Evolutionary conservation across 345 rosid species (phyloP).

Genomic region (Isatis tinctoria): DNA sequence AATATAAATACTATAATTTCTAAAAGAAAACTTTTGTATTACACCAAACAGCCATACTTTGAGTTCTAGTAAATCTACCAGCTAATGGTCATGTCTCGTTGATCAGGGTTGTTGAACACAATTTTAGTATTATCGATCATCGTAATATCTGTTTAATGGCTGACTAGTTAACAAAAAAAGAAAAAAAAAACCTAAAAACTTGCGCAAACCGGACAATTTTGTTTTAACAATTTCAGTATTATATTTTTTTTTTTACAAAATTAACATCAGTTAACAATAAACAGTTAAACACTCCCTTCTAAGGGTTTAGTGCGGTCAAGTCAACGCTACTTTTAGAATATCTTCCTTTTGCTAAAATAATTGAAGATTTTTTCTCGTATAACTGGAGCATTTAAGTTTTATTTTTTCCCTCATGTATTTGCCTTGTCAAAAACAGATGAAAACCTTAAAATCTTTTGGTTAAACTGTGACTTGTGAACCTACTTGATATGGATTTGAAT

Average conservation of each 20-base stretch:
- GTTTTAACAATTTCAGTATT: neutral
- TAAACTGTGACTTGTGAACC: neutral
- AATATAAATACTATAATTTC: no score
- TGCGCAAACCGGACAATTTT: neutral
- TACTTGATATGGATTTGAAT: neutral
- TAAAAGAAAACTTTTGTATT: no score
- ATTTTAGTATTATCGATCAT: neutral
- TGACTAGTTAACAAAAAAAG: no score
- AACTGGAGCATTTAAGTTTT: neutral
- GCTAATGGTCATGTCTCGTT: neutral
- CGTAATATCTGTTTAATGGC: neutral
- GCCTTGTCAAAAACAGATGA: neutral
- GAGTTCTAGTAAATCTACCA: no score
- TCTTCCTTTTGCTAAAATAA: no score
- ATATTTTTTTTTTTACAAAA: no score
- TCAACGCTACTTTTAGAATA: neutral
- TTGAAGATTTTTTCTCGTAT: no score
- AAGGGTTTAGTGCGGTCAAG: neutral
- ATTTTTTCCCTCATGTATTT: neutral
- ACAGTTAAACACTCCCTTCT: neutral
- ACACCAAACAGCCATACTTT: neutral
- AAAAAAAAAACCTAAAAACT: neutral
- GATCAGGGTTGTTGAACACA: neutral
- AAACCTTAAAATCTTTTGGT: neutral
- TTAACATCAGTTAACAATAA: no score